These are phyloP conservation scores for Cordyceps javanica DNA, from an alignment of 2,329 filamentous ascomycete genomes.

Conservation along the genomic window DNA sequence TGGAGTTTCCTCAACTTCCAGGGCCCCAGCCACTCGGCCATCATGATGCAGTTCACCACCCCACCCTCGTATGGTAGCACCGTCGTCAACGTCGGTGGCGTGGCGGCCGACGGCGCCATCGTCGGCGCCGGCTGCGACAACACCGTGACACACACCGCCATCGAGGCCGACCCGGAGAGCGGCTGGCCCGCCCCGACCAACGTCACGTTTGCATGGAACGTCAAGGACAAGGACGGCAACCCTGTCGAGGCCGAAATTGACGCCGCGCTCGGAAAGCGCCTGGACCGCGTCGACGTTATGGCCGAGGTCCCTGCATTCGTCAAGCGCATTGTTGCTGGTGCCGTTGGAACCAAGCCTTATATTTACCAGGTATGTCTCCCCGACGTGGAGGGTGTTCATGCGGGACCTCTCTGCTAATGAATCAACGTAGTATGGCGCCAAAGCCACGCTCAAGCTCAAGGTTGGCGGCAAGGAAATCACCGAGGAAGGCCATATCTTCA, in stretches of 20 bases:
- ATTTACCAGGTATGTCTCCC: slow-evolving; percentile 78
- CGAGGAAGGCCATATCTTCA: slow-evolving; percentile 75
- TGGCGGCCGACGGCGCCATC: slow-evolving; percentile 76
- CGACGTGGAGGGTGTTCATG: background rate
- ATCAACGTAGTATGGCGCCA: slow-evolving; percentile 59
- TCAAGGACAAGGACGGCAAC: slow-evolving; percentile 71
- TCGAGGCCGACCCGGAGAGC: slow-evolving; percentile 67
- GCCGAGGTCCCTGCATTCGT: slow-evolving; percentile 92
- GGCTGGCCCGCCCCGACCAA: slow-evolving; percentile 83
- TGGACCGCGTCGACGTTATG: slow-evolving; percentile 87
- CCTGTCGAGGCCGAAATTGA: slow-evolving; percentile 63
- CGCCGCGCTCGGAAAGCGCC: slow-evolving; percentile 58
- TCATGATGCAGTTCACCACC: slow-evolving; percentile 95
- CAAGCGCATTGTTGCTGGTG: slow-evolving; percentile 84
- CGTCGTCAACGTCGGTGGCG: slow-evolving; percentile 72
- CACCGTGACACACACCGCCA: slow-evolving; percentile 61
- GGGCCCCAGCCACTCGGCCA: slow-evolving; percentile 74
- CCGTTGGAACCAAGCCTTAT: slow-evolving; percentile 90
- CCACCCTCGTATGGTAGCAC: slow-evolving; percentile 89
- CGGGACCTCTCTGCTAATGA: slow-evolving; percentile 18
- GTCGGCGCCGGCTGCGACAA: slow-evolving; percentile 63
- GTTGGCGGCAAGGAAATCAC: slow-evolving; percentile 71
- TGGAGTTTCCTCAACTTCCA: slow-evolving; percentile 97
- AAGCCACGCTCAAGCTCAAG: slow-evolving; percentile 72
- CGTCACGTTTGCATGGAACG: slow-evolving; percentile 71